Conservation (phyloP, 176 grass and related monocot genomes). For the Elaeis guineensis region DNA sequence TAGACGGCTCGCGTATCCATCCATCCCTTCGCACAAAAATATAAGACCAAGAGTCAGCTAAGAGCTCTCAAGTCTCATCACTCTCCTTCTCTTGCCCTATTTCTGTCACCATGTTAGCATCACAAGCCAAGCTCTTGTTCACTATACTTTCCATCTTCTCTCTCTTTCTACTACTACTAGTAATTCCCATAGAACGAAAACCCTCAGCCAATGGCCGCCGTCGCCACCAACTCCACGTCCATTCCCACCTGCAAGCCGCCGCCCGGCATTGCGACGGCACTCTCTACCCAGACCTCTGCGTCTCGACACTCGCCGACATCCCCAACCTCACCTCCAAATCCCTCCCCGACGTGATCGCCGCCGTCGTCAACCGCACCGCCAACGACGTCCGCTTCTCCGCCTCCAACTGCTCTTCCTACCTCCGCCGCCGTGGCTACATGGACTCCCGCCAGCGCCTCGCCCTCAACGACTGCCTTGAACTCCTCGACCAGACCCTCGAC, state of each 20-base stretch:
- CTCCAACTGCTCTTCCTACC: slow-evolving; percentile 46
- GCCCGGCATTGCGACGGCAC: slow-evolving; percentile 60
- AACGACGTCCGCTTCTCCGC: slow-evolving; percentile 24
- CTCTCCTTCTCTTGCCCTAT: no score
- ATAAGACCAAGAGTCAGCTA: no score
- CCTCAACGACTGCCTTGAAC: slow-evolving; percentile 59
- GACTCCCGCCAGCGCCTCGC: slow-evolving; percentile 28
- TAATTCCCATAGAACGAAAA: background rate
- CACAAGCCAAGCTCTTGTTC: no score
- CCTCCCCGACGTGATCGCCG: slow-evolving; percentile 47
- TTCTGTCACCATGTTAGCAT: no score
- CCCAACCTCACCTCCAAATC: slow-evolving; percentile 44
- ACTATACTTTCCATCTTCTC: no score
- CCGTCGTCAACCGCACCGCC: slow-evolving; percentile 37
- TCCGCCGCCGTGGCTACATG: slow-evolving; percentile 15
- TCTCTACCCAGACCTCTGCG: slow-evolving; percentile 58
- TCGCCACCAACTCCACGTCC: background rate
- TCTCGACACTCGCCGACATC: slow-evolving; percentile 50
- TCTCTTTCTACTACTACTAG: no score
- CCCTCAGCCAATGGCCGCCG: background rate
- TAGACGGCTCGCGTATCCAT: no score
- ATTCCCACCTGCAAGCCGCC: slow-evolving; percentile 6
- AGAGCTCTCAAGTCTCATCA: no score
- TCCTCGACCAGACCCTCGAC: slow-evolving; percentile 54
- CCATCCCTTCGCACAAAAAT: no score